A percentile compares a stretch with the other conserved stretches of the same genome.
Conservation (phyloP, 75 land plant genomes). For the Chamaecyparis obtusa region DNA sequence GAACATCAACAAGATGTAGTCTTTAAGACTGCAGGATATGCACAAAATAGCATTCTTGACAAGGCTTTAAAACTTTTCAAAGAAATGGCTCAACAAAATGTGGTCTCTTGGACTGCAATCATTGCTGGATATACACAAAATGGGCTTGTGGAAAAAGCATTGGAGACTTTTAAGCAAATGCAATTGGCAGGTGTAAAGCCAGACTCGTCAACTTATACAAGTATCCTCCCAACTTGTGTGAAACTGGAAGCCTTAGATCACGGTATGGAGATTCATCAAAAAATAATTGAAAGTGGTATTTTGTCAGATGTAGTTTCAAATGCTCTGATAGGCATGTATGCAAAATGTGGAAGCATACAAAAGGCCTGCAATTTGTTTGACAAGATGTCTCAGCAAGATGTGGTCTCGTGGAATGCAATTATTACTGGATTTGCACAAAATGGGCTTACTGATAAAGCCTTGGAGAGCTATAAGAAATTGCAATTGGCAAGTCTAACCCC, state of each 20-base stretch:
- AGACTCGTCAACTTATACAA: too few relatives aligned
- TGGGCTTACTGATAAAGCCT: background rate
- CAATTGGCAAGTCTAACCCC: slow-evolving; percentile 8
- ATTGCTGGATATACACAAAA: slow-evolving; percentile 11
- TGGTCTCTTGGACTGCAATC: slow-evolving; percentile 45
- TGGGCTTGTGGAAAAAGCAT: too few relatives aligned
- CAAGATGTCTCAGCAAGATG: slow-evolving; percentile 18
- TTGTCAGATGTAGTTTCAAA: slow-evolving; percentile 16
- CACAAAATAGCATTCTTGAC: too few relatives aligned
- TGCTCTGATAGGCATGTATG: slow-evolving; percentile 26
- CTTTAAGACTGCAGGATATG: too few relatives aligned
- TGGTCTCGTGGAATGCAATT: slow-evolving; percentile 24
- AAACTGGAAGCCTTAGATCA: slow-evolving; percentile 32
- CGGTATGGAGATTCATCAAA: slow-evolving; percentile 9
- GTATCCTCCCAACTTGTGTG: slow-evolving; percentile 13
- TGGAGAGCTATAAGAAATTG: background rate
- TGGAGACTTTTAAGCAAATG: too few relatives aligned
- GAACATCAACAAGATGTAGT: too few relatives aligned
- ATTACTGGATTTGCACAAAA: slow-evolving; percentile 13
- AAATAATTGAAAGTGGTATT: slow-evolving; percentile 7
- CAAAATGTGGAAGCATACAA: slow-evolving; percentile 11
- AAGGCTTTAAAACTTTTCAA: too few relatives aligned
- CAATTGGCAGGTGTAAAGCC: too few relatives aligned
- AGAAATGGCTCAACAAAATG: slow-evolving; percentile 13
- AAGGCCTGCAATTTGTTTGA: slow-evolving; percentile 21